A percentile compares a stretch with the other conserved stretches of the same genome.
phyloP scores from a whole-genome alignment of 305 asterid genomes.

The Fraxinus angustifolia region DNA sequence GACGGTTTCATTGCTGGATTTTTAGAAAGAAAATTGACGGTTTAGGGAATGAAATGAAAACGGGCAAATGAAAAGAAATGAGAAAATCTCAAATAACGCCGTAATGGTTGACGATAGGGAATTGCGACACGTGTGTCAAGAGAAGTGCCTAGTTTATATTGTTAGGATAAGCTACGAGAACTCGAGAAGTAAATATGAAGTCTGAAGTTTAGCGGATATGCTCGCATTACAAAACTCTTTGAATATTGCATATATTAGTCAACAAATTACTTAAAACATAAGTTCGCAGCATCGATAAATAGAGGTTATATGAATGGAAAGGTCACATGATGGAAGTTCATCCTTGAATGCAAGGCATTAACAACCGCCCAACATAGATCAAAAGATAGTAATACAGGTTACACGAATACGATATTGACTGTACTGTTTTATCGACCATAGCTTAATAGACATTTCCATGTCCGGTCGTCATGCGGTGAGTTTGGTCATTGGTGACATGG shows the following conservation, averaged over 20 bases:
- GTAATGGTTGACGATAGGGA: no score
- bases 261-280: neutral
- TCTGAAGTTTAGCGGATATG: neutral
- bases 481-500: neutral
- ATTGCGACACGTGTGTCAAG: no score
- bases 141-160: no score
- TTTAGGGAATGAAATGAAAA: no score
- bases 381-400: no score
- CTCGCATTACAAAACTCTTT: neutral
- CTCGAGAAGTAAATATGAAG: neutral
- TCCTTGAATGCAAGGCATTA: neutral
- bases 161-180: neutral
- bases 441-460: neutral
- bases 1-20: no score
- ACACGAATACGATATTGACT: neutral
- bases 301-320: neutral
- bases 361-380: neutral
- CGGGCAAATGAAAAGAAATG: no score
- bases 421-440: neutral
- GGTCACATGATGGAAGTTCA: neutral
- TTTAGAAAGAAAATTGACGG: no score
- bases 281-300: neutral
- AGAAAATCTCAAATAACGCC: no score
- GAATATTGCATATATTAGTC: neutral
- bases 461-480: neutral